A percentile compares a stretch with the other conserved stretches of the same genome.
Conservation (phyloP, 768 basidiomycete species). For the Kwoniella sp. region DNA sequence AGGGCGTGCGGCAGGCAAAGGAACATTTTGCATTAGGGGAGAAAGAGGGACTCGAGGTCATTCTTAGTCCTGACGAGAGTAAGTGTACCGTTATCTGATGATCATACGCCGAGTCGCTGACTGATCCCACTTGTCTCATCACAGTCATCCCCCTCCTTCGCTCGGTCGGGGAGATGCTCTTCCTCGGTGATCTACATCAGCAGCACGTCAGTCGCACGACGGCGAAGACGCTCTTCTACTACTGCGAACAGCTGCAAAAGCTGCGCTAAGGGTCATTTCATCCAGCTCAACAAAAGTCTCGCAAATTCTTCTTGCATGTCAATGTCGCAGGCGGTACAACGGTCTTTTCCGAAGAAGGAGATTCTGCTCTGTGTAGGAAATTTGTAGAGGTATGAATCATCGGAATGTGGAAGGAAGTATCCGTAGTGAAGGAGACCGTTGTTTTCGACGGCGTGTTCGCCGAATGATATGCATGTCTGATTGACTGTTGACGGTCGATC, state of each 20-base stretch:
- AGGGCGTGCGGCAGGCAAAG: not conserved
- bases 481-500: too few relatives aligned
- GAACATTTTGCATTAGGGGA: not conserved
- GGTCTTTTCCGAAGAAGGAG: too few relatives aligned
- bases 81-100: not conserved
- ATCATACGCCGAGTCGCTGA: not conserved
- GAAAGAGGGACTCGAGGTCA: not conserved
- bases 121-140: not conserved
- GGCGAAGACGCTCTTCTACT: conserved; percentile 16
- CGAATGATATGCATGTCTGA: too few relatives aligned
- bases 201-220: conserved; percentile 18
- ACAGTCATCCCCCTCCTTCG: conserved; percentile 11
- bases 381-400: too few relatives aligned
- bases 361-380: too few relatives aligned
- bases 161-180: conserved; percentile 18
- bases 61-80: conserved; percentile 8
- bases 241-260: conserved; percentile 19
- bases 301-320: too few relatives aligned
- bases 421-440: too few relatives aligned
- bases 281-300: not conserved
- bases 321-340: too few relatives aligned
- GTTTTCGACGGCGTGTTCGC: too few relatives aligned
- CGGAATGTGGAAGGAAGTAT: too few relatives aligned
- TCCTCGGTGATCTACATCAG: conserved; percentile 16
- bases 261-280: not conserved